Evolutionary conservation across 1,284 basidiomycete genomes (phyloP), one percentile per base, ranked within the genome.

Genomic region (Ceratorhiza oryzae-sativae): DNA sequence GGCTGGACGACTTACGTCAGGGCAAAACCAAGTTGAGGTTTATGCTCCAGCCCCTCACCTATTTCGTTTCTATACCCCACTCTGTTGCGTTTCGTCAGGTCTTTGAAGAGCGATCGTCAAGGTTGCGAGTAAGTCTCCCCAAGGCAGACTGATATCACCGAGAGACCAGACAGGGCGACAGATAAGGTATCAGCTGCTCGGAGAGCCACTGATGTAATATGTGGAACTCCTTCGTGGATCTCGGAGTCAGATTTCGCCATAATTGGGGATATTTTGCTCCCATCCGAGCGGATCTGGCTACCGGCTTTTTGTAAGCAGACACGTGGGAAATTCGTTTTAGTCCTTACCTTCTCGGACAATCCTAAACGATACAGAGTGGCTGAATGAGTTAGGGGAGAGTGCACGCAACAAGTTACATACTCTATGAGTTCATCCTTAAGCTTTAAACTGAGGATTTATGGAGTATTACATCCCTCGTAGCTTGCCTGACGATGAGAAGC

Each of bases 171-270:
- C n/a, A 18, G 42, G 42, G 42, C n/a, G 42, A 18, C 42, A n/a
- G n/a, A 12, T 45, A 18, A 45, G 42, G 6, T 10, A 18, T 10
- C 9, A 45, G 9, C n/a, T 45, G 42, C 36, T n/a, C n/a, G n/a
- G n/a, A 39, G 13, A 6, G 5, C 36, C 36, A 39, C 36, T 6
- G 36, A 13, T 39, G 36, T 5, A 39, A 6, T 13, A 39, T 13
- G 36, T 39, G 36, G 13, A 39, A n/a, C n/a, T n/a, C n/a, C n/a
- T n/a, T n/a, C n/a, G n/a, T n/a, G n/a, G n/a, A n/a, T n/a, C n/a
- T 61, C 59, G 59, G 59, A 48, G 42, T 42, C 58, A 60, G 42
- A 25, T 42, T 42, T 13, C 1, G 39, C 34, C 59, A 32, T 45
- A 32, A 13, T 45, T 2, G 10, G n/a, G 25, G 39, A 1, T 61